Percentiles rank a stretch among this genome's conserved stretches.
Evolutionary conservation across 2,329 filamentous ascomycete genomes (phyloP).

Genomic region (Lecanicillium sp.): DNA sequence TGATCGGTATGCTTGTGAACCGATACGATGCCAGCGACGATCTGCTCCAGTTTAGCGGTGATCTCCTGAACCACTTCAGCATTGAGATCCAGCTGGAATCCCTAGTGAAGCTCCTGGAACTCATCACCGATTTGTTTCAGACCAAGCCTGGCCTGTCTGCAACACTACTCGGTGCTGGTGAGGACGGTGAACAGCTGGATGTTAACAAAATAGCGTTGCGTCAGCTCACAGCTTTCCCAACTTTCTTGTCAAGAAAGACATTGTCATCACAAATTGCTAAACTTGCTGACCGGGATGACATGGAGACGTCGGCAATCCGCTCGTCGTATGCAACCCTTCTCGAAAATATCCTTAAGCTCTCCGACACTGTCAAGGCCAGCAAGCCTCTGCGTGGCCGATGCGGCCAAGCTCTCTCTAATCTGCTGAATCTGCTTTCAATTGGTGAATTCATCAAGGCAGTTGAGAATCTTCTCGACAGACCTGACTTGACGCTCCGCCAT

Average conservation of each 20-base stretch:
- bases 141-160: slow-evolving; percentile 67
- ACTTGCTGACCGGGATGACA: slow-evolving; percentile 53
- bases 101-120: slow-evolving; percentile 65
- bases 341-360: slow-evolving; percentile 56
- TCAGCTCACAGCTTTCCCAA: slow-evolving; percentile 48
- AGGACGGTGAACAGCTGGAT: slow-evolving; percentile 39
- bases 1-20: slow-evolving; percentile 85
- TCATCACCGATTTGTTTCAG: slow-evolving; percentile 68
- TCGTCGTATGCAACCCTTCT: slow-evolving; percentile 61
- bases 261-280: slow-evolving; percentile 47
- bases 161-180: slow-evolving; percentile 54
- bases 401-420: slow-evolving; percentile 64
- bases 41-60: slow-evolving; percentile 65
- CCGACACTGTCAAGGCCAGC: slow-evolving; percentile 52
- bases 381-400: slow-evolving; percentile 48
- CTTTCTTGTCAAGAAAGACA: slow-evolving; percentile 48
- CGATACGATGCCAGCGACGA: slow-evolving; percentile 72
- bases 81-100: slow-evolving; percentile 71
- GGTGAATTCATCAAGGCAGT: slow-evolving; percentile 84
- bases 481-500: slow-evolving; percentile 65
- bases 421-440: slow-evolving; percentile 80
- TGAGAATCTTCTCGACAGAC: slow-evolving; percentile 68
- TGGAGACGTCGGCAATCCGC: slow-evolving; percentile 57
- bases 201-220: slow-evolving; percentile 42
- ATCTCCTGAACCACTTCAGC: slow-evolving; percentile 64